Percentiles rank a stretch among this genome's conserved stretches.
Conservation (phyloP, 768 basidiomycete genomes). For the Phanerochaete carnosa region DNA sequence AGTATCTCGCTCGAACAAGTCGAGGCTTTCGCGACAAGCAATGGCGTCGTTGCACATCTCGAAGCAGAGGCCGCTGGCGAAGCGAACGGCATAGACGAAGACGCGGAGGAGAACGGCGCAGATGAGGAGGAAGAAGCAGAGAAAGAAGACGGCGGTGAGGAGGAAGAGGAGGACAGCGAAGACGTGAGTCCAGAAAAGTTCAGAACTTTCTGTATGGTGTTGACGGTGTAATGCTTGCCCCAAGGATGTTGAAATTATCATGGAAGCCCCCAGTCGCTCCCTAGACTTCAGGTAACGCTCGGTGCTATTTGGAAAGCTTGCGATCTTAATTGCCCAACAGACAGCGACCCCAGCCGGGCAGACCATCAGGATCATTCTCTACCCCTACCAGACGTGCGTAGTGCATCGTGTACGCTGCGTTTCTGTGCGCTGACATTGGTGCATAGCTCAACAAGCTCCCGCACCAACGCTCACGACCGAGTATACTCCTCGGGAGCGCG, state of each 20-base stretch:
- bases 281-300: slow-evolving; percentile 68
- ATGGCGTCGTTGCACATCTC: slow-evolving; percentile 47
- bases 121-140: slow-evolving; percentile 31
- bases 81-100: slow-evolving; percentile 17
- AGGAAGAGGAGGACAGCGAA: slow-evolving; percentile 40
- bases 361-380: slow-evolving; percentile 1
- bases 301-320: not conserved
- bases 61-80: slow-evolving; percentile 40
- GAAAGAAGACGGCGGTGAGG: slow-evolving; percentile 39
- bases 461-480: slow-evolving; percentile 74
- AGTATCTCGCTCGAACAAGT: slow-evolving; percentile 41
- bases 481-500: slow-evolving; percentile 72
- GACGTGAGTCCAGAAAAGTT: slow-evolving; percentile 35
- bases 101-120: slow-evolving; percentile 17
- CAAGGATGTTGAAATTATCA: slow-evolving; percentile 88
- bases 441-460: slow-evolving; percentile 40
- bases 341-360: not conserved
- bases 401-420: not conserved
- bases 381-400: slow-evolving; percentile 28
- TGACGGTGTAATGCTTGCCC: not conserved
- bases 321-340: not conserved
- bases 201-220: too few species aligned
- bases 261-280: slow-evolving; percentile 72
- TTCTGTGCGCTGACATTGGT: slow-evolving; percentile 8
- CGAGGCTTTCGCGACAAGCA: slow-evolving; percentile 32